These are phyloP conservation scores for Fonsecaea erecta DNA, from an alignment of 2,329 filamentous ascomycete species.

Conservation along the genomic window DNA sequence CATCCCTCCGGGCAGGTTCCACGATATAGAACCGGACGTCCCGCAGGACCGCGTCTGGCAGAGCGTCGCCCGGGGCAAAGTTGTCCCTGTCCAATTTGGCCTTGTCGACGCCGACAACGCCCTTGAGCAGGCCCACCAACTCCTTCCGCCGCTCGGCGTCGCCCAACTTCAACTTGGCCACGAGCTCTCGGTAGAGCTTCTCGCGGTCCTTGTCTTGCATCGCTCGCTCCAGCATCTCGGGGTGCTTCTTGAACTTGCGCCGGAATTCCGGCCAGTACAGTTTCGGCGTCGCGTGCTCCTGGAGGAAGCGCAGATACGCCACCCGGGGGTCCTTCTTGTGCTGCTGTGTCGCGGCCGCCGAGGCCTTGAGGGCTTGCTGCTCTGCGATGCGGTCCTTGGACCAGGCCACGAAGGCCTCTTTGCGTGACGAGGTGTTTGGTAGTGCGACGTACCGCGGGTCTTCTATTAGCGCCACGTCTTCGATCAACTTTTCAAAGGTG, in stretches of 20 bases:
- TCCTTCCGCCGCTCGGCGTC: conserved; percentile 54
- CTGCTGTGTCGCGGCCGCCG: conserved; percentile 50
- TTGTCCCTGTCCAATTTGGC: background rate
- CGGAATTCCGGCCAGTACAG: conserved; percentile 98
- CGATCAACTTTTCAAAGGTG: conserved; percentile 87
- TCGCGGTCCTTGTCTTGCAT: conserved; percentile 55
- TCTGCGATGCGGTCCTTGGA: conserved; percentile 73
- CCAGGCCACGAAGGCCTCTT: conserved; percentile 85
- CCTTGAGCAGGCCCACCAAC: conserved; percentile 50
- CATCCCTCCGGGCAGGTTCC: conserved; percentile 31
- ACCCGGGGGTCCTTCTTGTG: conserved; percentile 69
- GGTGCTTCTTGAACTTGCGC: conserved; percentile 82
- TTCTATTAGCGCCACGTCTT: conserved; percentile 79
- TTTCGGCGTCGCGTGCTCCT: conserved; percentile 82
- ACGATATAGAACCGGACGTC: conserved; percentile 35
- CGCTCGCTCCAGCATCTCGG: conserved; percentile 65
- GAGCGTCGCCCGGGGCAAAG: background rate
- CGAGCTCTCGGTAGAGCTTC: conserved; percentile 55
- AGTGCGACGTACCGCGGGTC: conserved; percentile 87
- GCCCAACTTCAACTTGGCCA: conserved; percentile 52
- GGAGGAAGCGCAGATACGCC: conserved; percentile 79
- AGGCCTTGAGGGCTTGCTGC: conserved; percentile 71
- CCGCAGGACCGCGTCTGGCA: conserved; percentile 21
- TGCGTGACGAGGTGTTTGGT: conserved; percentile 77
- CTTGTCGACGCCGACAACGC: conserved; percentile 8